These are phyloP conservation scores for Boletus fagicola DNA, from an alignment of 768 basidiomycete genomes.

Conservation along the genomic window DNA sequence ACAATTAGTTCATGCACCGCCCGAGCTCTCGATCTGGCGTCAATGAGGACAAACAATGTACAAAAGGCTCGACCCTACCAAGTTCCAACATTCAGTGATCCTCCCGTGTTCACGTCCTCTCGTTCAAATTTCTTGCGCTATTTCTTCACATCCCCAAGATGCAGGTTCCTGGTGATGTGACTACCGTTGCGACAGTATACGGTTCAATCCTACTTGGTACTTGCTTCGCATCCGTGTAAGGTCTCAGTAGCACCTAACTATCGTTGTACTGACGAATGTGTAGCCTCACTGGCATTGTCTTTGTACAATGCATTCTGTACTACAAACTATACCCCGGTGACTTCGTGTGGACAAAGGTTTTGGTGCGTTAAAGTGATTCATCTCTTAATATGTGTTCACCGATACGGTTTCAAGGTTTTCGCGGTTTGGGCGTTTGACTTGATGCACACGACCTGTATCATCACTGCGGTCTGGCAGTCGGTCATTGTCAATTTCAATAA, in stretches of 20 bases:
- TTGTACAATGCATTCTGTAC: slow-evolving; percentile 32
- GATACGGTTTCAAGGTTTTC: slow-evolving; percentile 20
- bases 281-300: slow-evolving; percentile 33
- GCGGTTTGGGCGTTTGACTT: slow-evolving; percentile 30
- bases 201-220: slow-evolving; percentile 34
- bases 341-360: slow-evolving; percentile 23
- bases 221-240: slow-evolving; percentile 30
- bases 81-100: slow-evolving; percentile 19
- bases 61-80: slow-evolving; percentile 21
- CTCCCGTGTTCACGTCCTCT: slow-evolving; percentile 30
- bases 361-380: slow-evolving; percentile 17
- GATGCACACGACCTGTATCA: slow-evolving; percentile 30
- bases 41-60: slow-evolving; percentile 36
- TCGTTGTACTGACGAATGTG: slow-evolving; percentile 6
- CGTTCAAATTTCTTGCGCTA: slow-evolving; percentile 16
- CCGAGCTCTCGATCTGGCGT: slow-evolving; percentile 22
- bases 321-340: slow-evolving; percentile 33
- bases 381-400: not conserved
- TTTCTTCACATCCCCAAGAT: slow-evolving; percentile 8
- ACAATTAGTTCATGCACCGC: slow-evolving; percentile 13
- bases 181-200: slow-evolving; percentile 31
- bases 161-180: slow-evolving; percentile 30
- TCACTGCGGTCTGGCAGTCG: slow-evolving; percentile 26
- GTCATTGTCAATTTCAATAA: slow-evolving; percentile 27
- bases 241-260: not conserved